These are phyloP conservation scores for Penicillium daleae DNA, from an alignment of 495 filamentous ascomycete species.

Conservation along the genomic window DNA sequence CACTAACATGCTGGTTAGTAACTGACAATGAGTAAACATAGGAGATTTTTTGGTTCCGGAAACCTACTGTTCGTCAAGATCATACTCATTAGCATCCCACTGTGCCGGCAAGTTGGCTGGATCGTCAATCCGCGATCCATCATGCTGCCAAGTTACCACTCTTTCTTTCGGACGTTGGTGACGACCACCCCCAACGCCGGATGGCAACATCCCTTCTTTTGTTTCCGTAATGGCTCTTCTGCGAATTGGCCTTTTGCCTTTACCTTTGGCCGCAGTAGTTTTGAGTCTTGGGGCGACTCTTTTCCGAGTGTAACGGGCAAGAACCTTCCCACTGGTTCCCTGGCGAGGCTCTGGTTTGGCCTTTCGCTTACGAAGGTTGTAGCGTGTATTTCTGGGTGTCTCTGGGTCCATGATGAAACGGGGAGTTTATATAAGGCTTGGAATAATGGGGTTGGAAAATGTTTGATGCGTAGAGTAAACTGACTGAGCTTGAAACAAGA, in stretches of 20 bases:
- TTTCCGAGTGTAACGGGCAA: no score
- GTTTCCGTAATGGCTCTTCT: no score
- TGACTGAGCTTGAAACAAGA: background rate
- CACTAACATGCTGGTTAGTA: background rate
- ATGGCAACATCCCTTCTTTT: background rate
- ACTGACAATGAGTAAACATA: background rate
- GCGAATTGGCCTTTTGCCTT: no score
- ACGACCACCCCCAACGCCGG: background rate
- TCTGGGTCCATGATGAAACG: background rate
- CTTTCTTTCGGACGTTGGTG: background rate
- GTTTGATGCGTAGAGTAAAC: background rate
- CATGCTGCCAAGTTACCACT: background rate
- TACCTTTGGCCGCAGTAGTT: no score
- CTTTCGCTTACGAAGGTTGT: background rate
- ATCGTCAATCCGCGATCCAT: background rate
- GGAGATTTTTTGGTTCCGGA: background rate
- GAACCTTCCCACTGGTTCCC: no score
- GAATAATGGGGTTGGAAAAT: background rate
- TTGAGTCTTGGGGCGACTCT: background rate
- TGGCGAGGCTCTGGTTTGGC: background rate
- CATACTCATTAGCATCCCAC: slow-evolving; percentile 1
- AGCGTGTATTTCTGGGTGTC: background rate
- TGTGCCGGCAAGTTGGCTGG: background rate
- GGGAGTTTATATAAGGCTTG: background rate
- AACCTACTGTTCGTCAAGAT: background rate